These are phyloP conservation scores for Thelonectria rubi DNA, from an alignment of 2,329 filamentous ascomycete species.

Conservation along the genomic window DNA sequence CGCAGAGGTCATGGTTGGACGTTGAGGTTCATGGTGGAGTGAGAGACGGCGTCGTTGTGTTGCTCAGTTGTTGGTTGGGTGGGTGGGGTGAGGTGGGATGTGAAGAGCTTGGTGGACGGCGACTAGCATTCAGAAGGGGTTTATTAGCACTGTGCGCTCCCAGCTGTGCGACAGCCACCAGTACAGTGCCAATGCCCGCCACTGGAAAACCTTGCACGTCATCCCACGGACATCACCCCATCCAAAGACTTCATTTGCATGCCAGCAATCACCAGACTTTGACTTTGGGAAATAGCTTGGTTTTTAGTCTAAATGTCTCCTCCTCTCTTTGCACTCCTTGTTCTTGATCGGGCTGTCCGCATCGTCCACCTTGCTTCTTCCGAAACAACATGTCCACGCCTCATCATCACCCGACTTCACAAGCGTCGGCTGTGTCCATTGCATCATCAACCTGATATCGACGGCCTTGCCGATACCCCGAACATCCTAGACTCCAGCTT, in stretches of 20 bases:
- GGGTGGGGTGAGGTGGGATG: constrained; percentile 25
- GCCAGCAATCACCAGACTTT: constrained; percentile 17
- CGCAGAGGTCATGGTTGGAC: constrained; percentile 43
- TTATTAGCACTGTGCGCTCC: constrained; percentile 2
- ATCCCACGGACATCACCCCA: constrained; percentile 23
- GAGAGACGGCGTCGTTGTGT: constrained; percentile 18
- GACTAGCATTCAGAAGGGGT: neutral
- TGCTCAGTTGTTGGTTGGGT: constrained; percentile 27
- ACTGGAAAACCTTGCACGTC: constrained; percentile 4
- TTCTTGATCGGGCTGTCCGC: constrained; percentile 6
- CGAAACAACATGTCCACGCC: neutral
- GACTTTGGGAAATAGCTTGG: constrained; percentile 11
- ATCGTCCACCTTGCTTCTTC: neutral
- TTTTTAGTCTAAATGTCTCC: neutral
- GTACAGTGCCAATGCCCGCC: neutral
- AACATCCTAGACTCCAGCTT: neutral
- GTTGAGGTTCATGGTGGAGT: constrained; percentile 36
- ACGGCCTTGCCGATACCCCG: constrained; percentile 14
- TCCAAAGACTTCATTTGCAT: constrained; percentile 4
- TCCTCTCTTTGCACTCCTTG: neutral
- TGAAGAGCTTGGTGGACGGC: constrained; percentile 4
- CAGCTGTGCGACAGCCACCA: rapidly evolving
- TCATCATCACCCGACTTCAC: constrained; percentile 18
- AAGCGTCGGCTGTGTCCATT: constrained; percentile 8
- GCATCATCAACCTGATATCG: constrained; percentile 1